phyloP scores from a whole-genome alignment of 805 yeast genomes.

The Wickerhamomyces canadensis region DNA sequence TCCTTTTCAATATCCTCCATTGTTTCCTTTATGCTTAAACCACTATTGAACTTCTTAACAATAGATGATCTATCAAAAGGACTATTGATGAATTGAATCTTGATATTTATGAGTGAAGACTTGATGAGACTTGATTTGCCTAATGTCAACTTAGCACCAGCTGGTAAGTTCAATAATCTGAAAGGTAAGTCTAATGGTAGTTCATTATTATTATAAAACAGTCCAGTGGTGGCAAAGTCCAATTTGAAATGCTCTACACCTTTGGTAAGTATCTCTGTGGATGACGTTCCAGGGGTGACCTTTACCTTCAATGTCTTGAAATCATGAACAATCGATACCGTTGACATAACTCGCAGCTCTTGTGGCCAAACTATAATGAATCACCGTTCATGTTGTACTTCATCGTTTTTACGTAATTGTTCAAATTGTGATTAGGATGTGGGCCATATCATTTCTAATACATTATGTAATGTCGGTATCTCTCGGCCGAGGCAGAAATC shows the following conservation, averaged over 20 bases:
- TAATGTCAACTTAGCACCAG: conserved; percentile 37
- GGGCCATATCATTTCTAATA: no score
- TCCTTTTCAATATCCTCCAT: conserved; percentile 15
- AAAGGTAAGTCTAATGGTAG: conserved; percentile 37
- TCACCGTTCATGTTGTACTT: neutral
- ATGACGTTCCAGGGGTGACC: conserved; percentile 29
- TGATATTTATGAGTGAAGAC: conserved; percentile 22
- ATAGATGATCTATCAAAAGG: conserved; percentile 20
- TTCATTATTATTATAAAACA: conserved; percentile 25
- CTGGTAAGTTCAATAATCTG: conserved; percentile 37
- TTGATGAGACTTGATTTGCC: conserved; percentile 4
- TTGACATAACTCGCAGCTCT: no score
- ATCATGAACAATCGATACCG: conserved; percentile 30
- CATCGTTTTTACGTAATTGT: no score
- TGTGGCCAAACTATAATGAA: no score
- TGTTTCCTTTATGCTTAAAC: conserved; percentile 11
- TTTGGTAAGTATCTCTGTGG: conserved; percentile 31
- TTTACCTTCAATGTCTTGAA: conserved; percentile 29
- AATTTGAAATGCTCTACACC: conserved; percentile 35
- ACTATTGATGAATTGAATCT: conserved; percentile 26
- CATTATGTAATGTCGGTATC: no score
- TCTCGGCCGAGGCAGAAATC: no score
- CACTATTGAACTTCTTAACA: conserved; percentile 19
- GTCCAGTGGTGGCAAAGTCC: conserved; percentile 19
- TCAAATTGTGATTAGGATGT: no score